A percentile compares a stretch with the other conserved stretches of the same genome.
Evolutionary conservation across 2,329 filamentous ascomycete genomes (phyloP).

Genomic region (Mycogone perniciosa): DNA sequence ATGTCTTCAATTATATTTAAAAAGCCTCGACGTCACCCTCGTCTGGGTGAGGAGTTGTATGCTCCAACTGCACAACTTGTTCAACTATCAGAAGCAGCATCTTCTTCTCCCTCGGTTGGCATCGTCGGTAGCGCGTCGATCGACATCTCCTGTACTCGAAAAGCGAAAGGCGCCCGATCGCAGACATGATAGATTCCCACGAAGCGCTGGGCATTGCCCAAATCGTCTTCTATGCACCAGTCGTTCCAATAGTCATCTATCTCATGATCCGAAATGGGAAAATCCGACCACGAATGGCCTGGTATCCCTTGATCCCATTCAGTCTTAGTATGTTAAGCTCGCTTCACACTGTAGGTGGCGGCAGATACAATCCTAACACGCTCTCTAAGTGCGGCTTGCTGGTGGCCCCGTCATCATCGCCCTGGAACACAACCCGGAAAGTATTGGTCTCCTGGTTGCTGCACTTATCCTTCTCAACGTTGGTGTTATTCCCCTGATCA

Average conservation of each 20-base stretch:
- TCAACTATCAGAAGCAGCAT: background rate
- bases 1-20: background rate
- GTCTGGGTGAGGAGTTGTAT: slow-evolving; percentile 20
- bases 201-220: slow-evolving; percentile 21
- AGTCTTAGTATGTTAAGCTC: slow-evolving; percentile 15
- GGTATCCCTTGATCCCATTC: slow-evolving; percentile 22
- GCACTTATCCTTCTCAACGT: slow-evolving; percentile 24
- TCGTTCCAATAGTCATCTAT: slow-evolving; percentile 19
- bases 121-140: too few relatives aligned
- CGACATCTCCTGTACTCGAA: background rate
- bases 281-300: slow-evolving; percentile 22
- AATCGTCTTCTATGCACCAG: slow-evolving; percentile 22
- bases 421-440: slow-evolving; percentile 14
- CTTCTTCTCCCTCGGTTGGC: background rate
- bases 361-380: background rate
- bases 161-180: background rate
- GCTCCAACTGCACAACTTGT: background rate
- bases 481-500: slow-evolving; percentile 23
- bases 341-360: background rate
- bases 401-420: slow-evolving; percentile 24
- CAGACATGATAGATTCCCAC: slow-evolving; percentile 18
- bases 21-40: slow-evolving; percentile 16
- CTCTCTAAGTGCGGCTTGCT: slow-evolving; percentile 20
- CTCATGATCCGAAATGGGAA: slow-evolving; percentile 22
- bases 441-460: slow-evolving; percentile 20